Conservation (phyloP, 495 filamentous ascomycete genomes). For the Hyaloscypha variabilis region DNA sequence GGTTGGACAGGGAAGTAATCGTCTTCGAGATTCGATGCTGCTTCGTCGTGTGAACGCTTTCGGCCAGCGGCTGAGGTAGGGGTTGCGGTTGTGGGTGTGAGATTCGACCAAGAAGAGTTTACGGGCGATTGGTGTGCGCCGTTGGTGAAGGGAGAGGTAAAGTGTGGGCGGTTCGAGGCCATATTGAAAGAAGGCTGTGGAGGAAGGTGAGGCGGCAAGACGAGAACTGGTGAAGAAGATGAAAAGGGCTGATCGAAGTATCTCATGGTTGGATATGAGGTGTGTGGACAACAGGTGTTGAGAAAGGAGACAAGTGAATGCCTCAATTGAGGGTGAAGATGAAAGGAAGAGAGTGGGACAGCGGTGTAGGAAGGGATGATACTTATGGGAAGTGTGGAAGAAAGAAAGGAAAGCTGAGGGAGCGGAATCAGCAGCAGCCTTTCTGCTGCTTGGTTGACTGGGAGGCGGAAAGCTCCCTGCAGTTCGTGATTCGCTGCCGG, state of each 20-base stretch:
- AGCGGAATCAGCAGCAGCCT: conserved; percentile 27
- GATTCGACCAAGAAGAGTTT: conserved; percentile 26
- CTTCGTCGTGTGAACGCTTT: conserved; percentile 68
- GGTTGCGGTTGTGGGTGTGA: conserved; percentile 15
- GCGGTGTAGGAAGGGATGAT: conserved; percentile 28
- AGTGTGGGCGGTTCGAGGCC: conserved; percentile 42
- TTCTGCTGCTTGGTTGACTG: conserved; percentile 19
- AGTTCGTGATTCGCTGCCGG: not conserved
- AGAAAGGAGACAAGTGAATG: conserved; percentile 17
- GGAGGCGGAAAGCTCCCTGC: conserved; percentile 7
- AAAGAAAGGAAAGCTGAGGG: conserved; percentile 30
- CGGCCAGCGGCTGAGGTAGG: conserved; percentile 52
- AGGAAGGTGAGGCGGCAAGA: conserved; percentile 50
- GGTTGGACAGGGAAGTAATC: conserved; percentile 46
- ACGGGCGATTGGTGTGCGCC: conserved; percentile 31
- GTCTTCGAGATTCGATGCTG: conserved; percentile 54
- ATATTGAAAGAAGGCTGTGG: conserved; percentile 43
- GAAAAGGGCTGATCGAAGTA: conserved; percentile 28
- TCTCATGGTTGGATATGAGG: conserved; percentile 26
- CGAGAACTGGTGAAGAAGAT: conserved; percentile 50
- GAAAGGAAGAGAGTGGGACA: conserved; percentile 31
- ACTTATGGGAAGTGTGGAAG: conserved; percentile 26
- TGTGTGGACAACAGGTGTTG: not conserved
- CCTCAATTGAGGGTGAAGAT: conserved; percentile 20
- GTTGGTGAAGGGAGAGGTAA: conserved; percentile 41